Base-by-base conservation (phyloP, 441 rosid species). In the Eutrema salsugineum region DNA sequence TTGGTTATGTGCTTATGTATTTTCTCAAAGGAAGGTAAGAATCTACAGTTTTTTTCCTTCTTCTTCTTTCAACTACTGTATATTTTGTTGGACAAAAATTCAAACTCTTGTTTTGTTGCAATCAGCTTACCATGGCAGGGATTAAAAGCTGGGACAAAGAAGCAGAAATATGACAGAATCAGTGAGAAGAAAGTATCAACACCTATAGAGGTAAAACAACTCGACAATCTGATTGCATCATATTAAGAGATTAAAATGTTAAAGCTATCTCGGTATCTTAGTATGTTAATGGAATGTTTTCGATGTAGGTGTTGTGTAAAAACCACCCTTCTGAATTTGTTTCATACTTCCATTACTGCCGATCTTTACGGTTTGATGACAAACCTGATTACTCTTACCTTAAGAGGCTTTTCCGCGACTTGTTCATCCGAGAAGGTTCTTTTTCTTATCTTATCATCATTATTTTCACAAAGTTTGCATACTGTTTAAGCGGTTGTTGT, bases 91-190 rank as follows among this genome's bases (percentile, higher is more conserved):
- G 43, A 43, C 20, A 68, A 50, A 50, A 20, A 2, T 6, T 1
- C 3, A 2, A 14, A 16, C 7, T 43, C 63, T 35, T 16, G 5
- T 10, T 43, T 36, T 71, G 75, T 68, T 66, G 66, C 49, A 53
- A 55, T 69, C 82, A 91, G 97, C 76, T 89, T 92, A 71, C 97
- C 97, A 6, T 92, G 96, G 97, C 97, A 92, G 54, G 96, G 97
- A 30, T 53, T 90, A 76, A 92, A 80, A 78, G 97, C 94, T 60
- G 94, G 94, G 61, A 92, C 93, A 14, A 90, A 92, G 79, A 88
- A 88, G 82, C 96, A 91, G 82, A 91, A 91, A 68, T 91, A 91
- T 66, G 96, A 91, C 63, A 86, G 85, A 68, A 91, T 91, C 75
- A 86, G 97, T 68, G 96, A 90, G 75, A 91, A 87, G 85, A 91